Evolutionary conservation across 2,329 filamentous ascomycete species (phyloP), one percentile per base, ranked within the genome.

Genomic region (Epichloe elymi): DNA sequence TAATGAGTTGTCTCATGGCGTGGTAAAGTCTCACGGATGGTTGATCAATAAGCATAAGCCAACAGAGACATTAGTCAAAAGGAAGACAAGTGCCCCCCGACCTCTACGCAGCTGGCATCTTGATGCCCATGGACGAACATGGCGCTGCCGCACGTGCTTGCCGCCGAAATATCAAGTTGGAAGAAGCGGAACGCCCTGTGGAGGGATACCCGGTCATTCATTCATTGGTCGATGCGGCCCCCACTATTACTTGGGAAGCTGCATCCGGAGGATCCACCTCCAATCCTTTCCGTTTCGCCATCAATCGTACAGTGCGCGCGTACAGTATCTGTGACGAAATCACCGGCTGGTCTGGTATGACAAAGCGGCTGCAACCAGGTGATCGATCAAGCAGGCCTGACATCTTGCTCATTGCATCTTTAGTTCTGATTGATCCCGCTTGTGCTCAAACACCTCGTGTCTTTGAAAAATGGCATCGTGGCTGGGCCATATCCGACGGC

Each of bases 401-500:
- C 37, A 38, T 38, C 14, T n/a, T 38, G 26, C 4, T n/a, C 6
- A 15, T 26, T 33, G 41, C 41, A n/a, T 20, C 42, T 33, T 17
- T 19, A 1, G 4, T 12, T n/a, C n/a, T 45, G 5, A 30, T 8
- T 14, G 5, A 19, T 45, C 20, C 42, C 3, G 26, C n/a, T 17
- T 30, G 42, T 30, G 23, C n/a, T 45, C 14, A n/a, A 45, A 33
- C 14, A 8, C 8, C 23, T 17, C 5, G 19, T 45, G 38, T 36
- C 49, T 19, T 39, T 50, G 23, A 37, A 54, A 43, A 14, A 61
- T 61, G 59, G 41, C 55, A 12, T 53, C 58, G 17, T 65, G 62
- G 64, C 51, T 62, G 10, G 53, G 57, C 40, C 56, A 61, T 41
- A 37, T 67, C 23, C 61, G 61, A 38, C 65, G 60, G 50, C 50